Evolutionary conservation across 495 filamentous ascomycete species (phyloP), one percentile per base, ranked within the genome.

Genomic region (Tuber microsphaerosporum): DNA sequence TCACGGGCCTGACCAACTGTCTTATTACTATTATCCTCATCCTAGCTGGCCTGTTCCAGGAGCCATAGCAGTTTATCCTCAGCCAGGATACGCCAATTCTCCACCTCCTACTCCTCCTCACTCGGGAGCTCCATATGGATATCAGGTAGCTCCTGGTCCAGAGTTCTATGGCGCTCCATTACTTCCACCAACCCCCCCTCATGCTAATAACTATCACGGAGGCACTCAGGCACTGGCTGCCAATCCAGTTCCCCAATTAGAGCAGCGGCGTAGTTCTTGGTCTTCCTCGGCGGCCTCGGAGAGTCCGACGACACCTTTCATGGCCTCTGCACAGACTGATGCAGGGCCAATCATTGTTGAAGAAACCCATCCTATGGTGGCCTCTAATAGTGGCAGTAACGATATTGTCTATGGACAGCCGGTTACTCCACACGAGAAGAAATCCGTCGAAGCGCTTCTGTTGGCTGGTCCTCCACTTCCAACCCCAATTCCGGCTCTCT

Each of bases 401-500:
- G 65, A 70, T 68, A 72, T 73, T 43, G 71, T 71, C 26, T 77
- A 81, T 46, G 78, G 73, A 9, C 70, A 42, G 42, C 71, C 72
- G 1, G 31, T 42, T 70, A 73, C 73, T 42, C 37, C 61, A 31
- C 72, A 61, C 17, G 77, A 70, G 44, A 79, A 74, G 20, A 86
- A 89, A 74, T 88, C 92, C 43, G 86, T 97, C 43, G 88, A 94
- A 77, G 86, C 87, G 34, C 85, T 97, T 73, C 88, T 94, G 12
- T 86, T 90, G 75, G 88, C 91, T 78, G 89, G 92, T 12, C 94
- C 96, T 34, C 83, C 89, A 2, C 97, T 98, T 78, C 95, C 95
- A n/a, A 86, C 87, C 45, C 94, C 96, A 34, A 92, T 99, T 71
- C 94, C 94, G 37, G 93, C 94, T 20, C 89, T 92, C 79, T 93